Percentiles rank a stretch among this genome's conserved stretches.
These are phyloP conservation scores for Xanthoceras sorbifolium DNA, from an alignment of 345 rosid species.

Conservation along the genomic window DNA sequence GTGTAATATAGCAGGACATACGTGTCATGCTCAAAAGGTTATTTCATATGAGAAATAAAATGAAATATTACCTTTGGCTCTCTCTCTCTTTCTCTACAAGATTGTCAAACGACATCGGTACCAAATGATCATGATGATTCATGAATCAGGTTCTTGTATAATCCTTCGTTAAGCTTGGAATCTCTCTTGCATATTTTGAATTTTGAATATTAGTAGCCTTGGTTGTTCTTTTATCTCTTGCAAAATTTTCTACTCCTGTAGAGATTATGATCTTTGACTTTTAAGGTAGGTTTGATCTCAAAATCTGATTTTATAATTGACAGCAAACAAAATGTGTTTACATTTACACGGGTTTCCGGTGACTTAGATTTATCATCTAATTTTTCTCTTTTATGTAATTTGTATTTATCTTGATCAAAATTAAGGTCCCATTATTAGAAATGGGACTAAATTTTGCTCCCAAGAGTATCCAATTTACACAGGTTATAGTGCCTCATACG, in stretches of 20 bases:
- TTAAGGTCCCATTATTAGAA: neutral
- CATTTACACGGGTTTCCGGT: conserved; percentile 20
- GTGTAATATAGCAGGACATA: neutral
- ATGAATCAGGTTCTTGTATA: neutral
- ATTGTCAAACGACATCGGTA: neutral
- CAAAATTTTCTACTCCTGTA: neutral
- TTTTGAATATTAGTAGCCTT: neutral
- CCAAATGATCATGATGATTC: too few species aligned
- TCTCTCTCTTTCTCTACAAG: neutral
- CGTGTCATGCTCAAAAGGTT: neutral
- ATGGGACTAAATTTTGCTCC: conserved; percentile 36
- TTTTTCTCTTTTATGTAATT: neutral
- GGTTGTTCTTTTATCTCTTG: neutral
- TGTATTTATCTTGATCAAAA: neutral
- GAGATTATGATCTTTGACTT: conserved; percentile 20
- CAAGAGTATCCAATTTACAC: conserved; percentile 26
- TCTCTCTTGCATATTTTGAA: neutral
- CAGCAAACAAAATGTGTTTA: neutral
- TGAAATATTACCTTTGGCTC: too few species aligned
- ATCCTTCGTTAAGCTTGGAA: neutral
- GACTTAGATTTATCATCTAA: conserved; percentile 6
- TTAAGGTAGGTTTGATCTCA: conserved; percentile 23
- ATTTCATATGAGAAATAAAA: too few species aligned
- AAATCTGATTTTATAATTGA: neutral
- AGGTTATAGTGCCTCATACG: conserved; percentile 4